Percentiles rank a stretch among this genome's conserved stretches.
These are phyloP conservation scores for Crithidia expoeki DNA, from an alignment of 208 protist species.

Conservation along the genomic window DNA sequence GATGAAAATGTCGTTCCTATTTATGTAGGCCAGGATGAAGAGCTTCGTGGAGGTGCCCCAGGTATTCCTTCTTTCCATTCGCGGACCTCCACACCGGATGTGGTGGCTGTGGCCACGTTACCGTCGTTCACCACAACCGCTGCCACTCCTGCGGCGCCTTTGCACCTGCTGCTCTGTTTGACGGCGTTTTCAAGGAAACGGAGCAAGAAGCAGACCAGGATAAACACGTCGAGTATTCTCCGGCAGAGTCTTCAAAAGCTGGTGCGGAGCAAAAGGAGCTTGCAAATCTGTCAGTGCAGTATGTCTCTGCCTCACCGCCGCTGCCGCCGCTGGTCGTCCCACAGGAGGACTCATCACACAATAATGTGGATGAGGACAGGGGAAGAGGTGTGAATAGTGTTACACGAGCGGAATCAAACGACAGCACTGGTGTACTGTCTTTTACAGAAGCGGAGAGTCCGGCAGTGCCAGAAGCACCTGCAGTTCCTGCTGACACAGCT, in stretches of 20 bases:
- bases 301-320: not conserved
- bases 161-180: not conserved
- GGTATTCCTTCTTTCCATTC: not conserved
- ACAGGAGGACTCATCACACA: no score
- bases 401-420: no score
- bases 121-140: not conserved
- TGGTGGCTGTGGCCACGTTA: slow-evolving; percentile 5
- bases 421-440: no score
- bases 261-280: not conserved
- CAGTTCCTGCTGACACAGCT: no score
- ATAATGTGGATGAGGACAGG: no score
- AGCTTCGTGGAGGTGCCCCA: not conserved
- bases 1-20: not conserved
- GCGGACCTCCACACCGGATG: not conserved
- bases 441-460: no score
- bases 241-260: not conserved
- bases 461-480: no score
- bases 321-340: not conserved
- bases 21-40: not conserved
- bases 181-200: not conserved
- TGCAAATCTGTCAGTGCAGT: not conserved
- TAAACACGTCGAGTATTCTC: not conserved
- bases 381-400: no score
- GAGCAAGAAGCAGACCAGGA: not conserved
- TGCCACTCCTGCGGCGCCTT: not conserved